Base-by-base conservation (phyloP, 225 moss, liverwort and hornwort species). In the Straminergon stramineum region DNA sequence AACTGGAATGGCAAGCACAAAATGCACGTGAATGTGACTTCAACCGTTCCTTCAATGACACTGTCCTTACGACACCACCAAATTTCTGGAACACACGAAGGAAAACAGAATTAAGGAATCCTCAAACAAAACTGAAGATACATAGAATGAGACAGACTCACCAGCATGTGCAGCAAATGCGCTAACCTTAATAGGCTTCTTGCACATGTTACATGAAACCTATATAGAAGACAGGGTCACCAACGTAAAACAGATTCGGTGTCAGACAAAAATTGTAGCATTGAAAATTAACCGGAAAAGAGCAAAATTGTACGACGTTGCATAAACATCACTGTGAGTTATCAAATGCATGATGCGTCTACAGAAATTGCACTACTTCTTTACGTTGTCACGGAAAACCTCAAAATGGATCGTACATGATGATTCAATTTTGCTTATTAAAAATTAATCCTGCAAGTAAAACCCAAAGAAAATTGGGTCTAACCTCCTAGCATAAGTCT, bases 171-270 rank as follows among this genome's bases (percentile, higher is more conserved):
- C 95, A 20, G 94, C 90, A 91, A 96, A 99, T 83, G 97, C 97
- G 85, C 99, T 99, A 55, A 92, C 89, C 91, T 96, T 99, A 75
- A 99, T 95, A 71, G 99, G 99, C 90, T 99, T 99, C 85, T 96
- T 99, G 93, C 99, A 99, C 83, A 95, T 89, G 80, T 97, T 97
- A 91, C 99, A 99, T 37, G 96, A 97, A 82, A 99, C 99, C 99
- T 99, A 89, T 61, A 65, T 80, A 78, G 41, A 79, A 84, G 53
- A 82, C 68, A 89, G 51, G 79, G 55, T 31, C 55, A 80, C 32
- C 73, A 65, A 81, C 20, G 82, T 35, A 56, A 45, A 83, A 61
- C 63, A 88, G 30, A 84, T 81, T 81, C 45, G 43, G 53, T 74
- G 10, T 75, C 84, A 37, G 56, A n/a, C 43, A 81, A 86, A 51